Conservation (phyloP, 1,284 basidiomycete species). For the Apiotrichum siamense region DNA sequence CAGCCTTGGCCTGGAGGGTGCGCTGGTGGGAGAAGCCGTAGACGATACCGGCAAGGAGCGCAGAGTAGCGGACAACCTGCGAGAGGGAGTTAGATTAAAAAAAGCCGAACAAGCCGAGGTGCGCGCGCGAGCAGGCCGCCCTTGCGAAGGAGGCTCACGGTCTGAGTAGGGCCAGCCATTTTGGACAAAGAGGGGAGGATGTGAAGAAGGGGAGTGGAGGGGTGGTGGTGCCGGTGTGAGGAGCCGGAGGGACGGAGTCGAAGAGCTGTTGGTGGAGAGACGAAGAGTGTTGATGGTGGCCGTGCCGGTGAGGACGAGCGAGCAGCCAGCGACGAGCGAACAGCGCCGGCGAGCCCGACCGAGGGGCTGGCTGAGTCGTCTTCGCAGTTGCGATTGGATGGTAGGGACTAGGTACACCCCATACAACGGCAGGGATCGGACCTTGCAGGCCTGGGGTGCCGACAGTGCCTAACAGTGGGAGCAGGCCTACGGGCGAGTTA, state of each 20-base stretch:
- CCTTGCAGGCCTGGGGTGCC: no score
- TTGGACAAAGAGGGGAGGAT: constrained; percentile 5
- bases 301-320: constrained; percentile 2
- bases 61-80: constrained; percentile 95
- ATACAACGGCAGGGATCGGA: no score
- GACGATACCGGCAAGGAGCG: constrained; percentile 76
- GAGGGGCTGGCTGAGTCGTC: no score
- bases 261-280: neutral
- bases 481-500: no score
- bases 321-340: neutral
- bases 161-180: constrained; percentile 43
- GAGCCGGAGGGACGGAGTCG: constrained; percentile 4
- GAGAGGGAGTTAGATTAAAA: no score
- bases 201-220: neutral
- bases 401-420: no score
- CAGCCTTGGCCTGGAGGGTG: constrained; percentile 76
- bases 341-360: no score
- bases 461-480: no score
- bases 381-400: no score
- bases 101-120: no score
- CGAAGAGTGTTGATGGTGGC: neutral
- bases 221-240: neutral
- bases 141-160: constrained; percentile 11
- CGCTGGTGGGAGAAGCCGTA: constrained; percentile 91
- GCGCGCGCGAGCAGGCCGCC: no score